These are phyloP conservation scores for Lentithecium fluviatile DNA, from an alignment of 495 filamentous ascomycete species.

Conservation along the genomic window DNA sequence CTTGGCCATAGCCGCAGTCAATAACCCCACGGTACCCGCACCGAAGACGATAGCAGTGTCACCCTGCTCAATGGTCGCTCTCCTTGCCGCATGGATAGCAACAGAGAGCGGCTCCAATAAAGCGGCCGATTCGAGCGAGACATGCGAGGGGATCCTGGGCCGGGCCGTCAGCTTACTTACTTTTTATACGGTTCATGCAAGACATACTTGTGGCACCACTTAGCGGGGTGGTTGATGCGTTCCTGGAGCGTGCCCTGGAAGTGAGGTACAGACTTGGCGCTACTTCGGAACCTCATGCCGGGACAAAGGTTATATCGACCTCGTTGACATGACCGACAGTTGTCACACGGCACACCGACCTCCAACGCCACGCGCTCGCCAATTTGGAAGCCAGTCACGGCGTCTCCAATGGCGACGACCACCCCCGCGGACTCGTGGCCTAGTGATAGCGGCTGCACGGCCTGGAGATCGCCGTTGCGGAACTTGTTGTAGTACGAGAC, in stretches of 20 bases:
- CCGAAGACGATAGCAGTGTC: conserved; percentile 40
- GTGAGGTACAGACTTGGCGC: conserved; percentile 41
- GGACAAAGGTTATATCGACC: conserved; percentile 42
- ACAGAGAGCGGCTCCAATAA: conserved; percentile 40
- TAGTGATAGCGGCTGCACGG: conserved; percentile 33
- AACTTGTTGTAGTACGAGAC: conserved; percentile 40
- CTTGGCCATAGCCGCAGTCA: conserved; percentile 40
- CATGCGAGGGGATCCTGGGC: conserved; percentile 34
- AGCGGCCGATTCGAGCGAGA: conserved; percentile 36
- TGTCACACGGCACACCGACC: conserved; percentile 40
- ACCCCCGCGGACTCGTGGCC: conserved; percentile 40
- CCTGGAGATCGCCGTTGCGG: conserved; percentile 40
- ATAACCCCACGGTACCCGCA: conserved; percentile 39
- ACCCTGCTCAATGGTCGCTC: conserved; percentile 37
- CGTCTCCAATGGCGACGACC: conserved; percentile 38
- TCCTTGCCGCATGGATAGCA: conserved; percentile 37
- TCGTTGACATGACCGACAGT: conserved; percentile 40
- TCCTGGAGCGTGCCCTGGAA: conserved; percentile 42
- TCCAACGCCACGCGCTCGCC: conserved; percentile 40
- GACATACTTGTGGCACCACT: conserved; percentile 43
- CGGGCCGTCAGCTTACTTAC: conserved; percentile 30
- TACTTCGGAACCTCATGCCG: conserved; percentile 40
- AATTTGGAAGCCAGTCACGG: conserved; percentile 38
- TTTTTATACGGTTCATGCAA: conserved; percentile 29
- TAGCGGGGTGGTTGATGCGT: conserved; percentile 40